Evolutionary conservation across 1,284 basidiomycete species (phyloP).

Genomic region (Caloboletus firmus): DNA sequence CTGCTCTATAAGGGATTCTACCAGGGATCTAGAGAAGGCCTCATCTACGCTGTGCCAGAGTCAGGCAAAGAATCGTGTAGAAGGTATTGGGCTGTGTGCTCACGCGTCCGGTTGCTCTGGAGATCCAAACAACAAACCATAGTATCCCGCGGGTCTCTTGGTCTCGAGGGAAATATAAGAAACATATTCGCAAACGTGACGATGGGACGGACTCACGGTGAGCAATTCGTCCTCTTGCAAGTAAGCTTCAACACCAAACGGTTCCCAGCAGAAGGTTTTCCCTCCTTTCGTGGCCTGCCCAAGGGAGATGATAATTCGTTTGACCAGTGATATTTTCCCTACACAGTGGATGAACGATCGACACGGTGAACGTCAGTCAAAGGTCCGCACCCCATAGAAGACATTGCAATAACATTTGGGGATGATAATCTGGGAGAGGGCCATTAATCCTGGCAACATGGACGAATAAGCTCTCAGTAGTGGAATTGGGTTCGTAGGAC

Average conservation of each 20-base stretch:
- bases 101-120: conserved; percentile 43
- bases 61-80: background rate
- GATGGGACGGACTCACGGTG: conserved; percentile 13
- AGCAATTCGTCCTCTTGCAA: conserved; percentile 36
- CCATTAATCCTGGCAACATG: conserved; percentile 80
- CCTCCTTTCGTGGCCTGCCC: conserved; percentile 40
- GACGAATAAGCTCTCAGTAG: conserved; percentile 67
- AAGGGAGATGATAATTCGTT: conserved; percentile 74
- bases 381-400: conserved; percentile 76
- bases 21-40: conserved; percentile 60
- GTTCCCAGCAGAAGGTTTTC: conserved; percentile 39
- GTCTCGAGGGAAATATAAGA: conserved; percentile 12
- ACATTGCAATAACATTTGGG: conserved; percentile 89
- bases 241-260: conserved; percentile 58
- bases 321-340: conserved; percentile 85
- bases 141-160: conserved; percentile 36
- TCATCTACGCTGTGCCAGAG: conserved; percentile 45
- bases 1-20: conserved; percentile 61
- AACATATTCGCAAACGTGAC: background rate
- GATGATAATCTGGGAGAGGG: conserved; percentile 85
- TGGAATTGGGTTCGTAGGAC: conserved; percentile 24
- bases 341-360: conserved; percentile 7
- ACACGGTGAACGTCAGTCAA: background rate
- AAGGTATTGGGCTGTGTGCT: conserved; percentile 19
- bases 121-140: conserved; percentile 48